Evolutionary conservation across 192 early-diverging fungal species (phyloP).

Genomic region (Linnemannia zychae): DNA sequence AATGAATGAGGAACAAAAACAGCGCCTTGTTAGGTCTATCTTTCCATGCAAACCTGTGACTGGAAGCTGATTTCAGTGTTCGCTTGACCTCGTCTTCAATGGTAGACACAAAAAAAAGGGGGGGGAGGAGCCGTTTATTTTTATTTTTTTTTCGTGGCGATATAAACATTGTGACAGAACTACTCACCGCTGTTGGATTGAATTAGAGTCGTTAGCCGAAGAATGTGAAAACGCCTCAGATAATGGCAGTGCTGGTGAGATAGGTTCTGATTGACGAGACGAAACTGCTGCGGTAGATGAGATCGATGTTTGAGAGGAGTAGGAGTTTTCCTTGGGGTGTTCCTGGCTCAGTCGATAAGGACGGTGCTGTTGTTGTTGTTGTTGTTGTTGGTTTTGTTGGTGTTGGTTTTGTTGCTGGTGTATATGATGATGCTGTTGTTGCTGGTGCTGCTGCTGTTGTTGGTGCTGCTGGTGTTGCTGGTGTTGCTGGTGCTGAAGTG

Average conservation of each 20-base stretch:
- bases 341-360: not conserved
- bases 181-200: not conserved
- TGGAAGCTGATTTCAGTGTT: too few species aligned
- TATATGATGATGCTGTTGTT: not conserved
- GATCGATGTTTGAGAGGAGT: constrained; percentile 3
- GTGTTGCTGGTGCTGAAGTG: not conserved
- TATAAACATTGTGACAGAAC: not conserved
- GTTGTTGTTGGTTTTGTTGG: not conserved
- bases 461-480: not conserved
- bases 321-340: not conserved
- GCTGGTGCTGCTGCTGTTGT: not conserved
- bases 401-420: not conserved
- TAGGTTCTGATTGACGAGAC: constrained; percentile 14
- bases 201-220: not conserved
- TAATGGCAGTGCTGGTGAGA: not conserved
- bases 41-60: too few species aligned
- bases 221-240: not conserved
- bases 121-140: too few species aligned
- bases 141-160: not conserved
- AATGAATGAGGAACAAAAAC: not conserved
- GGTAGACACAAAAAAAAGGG: too few species aligned
- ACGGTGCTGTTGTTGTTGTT: not conserved
- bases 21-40: too few species aligned
- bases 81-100: too few species aligned
- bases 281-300: constrained; percentile 25